Conservation (phyloP, 257 asterid species). For the Ilex aquifolium region DNA sequence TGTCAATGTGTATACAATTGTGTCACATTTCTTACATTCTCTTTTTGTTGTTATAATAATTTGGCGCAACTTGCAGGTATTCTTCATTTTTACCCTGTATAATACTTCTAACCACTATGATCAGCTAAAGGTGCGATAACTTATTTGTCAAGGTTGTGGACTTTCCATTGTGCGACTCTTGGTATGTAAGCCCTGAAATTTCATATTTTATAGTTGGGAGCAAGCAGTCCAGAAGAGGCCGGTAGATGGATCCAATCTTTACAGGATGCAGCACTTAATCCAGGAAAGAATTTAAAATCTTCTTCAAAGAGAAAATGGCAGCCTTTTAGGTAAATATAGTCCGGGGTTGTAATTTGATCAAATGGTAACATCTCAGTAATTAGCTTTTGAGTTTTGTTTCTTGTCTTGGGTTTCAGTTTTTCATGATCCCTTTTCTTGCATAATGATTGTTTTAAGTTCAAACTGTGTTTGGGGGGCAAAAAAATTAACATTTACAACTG, state of each 20-base stretch:
- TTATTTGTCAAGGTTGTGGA: conserved; percentile 3
- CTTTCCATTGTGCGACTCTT: neutral
- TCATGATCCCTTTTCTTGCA: neutral
- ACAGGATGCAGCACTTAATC: conserved; percentile 54
- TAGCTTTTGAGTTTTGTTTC: neutral
- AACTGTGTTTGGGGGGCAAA: neutral
- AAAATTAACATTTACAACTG: neutral
- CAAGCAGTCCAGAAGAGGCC: conserved; percentile 87
- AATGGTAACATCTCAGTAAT: neutral
- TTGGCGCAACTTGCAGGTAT: conserved; percentile 31
- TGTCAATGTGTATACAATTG: neutral
- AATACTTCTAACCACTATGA: conserved; percentile 75
- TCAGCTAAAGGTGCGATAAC: conserved; percentile 63
- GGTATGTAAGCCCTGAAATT: conserved; percentile 2
- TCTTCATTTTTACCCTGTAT: conserved; percentile 43
- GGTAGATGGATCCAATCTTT: conserved; percentile 68
- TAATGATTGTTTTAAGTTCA: too few species aligned
- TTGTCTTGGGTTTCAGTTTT: neutral
- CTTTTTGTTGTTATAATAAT: neutral
- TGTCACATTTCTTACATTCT: neutral
- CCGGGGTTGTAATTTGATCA: neutral
- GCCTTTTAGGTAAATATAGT: conserved; percentile 56
- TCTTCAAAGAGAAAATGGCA: conserved; percentile 64
- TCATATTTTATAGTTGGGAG: conserved; percentile 54
- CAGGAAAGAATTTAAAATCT: conserved; percentile 29